Evolutionary conservation across 371 early-diverging fungal species (phyloP).

Genomic region (Rhizomucor pusillus): DNA sequence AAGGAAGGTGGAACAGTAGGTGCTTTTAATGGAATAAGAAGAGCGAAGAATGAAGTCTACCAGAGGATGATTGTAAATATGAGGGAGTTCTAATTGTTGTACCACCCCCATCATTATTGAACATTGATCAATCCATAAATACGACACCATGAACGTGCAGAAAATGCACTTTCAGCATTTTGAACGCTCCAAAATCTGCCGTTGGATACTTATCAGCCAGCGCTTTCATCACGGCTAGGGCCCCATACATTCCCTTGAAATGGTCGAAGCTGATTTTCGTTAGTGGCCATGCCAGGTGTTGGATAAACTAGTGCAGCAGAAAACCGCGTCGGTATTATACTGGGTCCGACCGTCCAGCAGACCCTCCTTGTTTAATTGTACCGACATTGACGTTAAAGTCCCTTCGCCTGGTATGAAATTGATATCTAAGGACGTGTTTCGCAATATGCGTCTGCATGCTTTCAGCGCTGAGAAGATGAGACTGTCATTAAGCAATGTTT

Average conservation of each 20-base stretch:
- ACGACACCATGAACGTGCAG: too few species aligned
- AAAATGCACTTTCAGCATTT: slow-evolving; percentile 4
- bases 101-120: too few species aligned
- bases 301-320: background rate
- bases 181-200: slow-evolving; percentile 3
- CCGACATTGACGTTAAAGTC: background rate
- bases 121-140: too few species aligned
- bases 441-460: background rate
- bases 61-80: too few species aligned
- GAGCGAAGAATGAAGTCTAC: too few species aligned
- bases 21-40: too few species aligned
- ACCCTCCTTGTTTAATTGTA: background rate
- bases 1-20: too few species aligned
- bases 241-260: background rate
- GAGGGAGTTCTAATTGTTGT: too few species aligned
- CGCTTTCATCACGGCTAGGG: background rate
- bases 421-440: background rate
- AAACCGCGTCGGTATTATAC: background rate
- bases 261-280: background rate
- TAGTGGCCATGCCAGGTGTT: background rate
- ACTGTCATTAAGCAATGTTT: background rate
- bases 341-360: background rate
- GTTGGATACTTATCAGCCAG: background rate
- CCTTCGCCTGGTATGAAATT: background rate
- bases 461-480: background rate